Evolutionary conservation across 2,329 filamentous ascomycete genomes (phyloP).

Genomic region (Thelonectria blattea): DNA sequence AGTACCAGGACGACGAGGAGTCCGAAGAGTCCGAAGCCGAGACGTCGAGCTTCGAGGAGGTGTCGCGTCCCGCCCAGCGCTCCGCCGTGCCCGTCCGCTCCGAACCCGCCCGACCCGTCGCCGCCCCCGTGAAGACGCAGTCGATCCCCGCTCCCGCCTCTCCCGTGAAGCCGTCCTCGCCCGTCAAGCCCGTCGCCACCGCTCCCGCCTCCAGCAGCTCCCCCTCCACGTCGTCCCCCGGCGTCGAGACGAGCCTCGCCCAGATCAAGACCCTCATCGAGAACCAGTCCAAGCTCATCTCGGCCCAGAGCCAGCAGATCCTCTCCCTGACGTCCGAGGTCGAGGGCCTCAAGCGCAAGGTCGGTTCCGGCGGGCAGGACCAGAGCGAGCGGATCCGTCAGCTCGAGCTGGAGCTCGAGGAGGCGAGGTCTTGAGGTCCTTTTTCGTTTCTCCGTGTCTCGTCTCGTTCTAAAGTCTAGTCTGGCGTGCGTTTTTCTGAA

Average conservation of each 20-base stretch:
- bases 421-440: slow-evolving; percentile 58
- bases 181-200: slow-evolving; percentile 36
- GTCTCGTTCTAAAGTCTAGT: too few species aligned
- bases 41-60: slow-evolving; percentile 85
- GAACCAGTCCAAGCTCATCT: slow-evolving; percentile 78
- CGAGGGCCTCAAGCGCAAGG: slow-evolving; percentile 79
- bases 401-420: slow-evolving; percentile 71
- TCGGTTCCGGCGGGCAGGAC: slow-evolving; percentile 62
- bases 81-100: slow-evolving; percentile 46
- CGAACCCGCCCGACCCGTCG: slow-evolving; percentile 49
- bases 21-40: slow-evolving; percentile 69
- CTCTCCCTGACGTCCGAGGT: slow-evolving; percentile 73
- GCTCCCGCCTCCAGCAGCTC: slow-evolving; percentile 36
- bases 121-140: slow-evolving; percentile 42
- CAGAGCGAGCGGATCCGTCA: slow-evolving; percentile 73
- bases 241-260: slow-evolving; percentile 69
- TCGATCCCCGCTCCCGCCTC: slow-evolving; percentile 27
- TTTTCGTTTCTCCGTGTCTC: too few species aligned
- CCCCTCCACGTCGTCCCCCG: slow-evolving; percentile 34
- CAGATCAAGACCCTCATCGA: slow-evolving; percentile 81
- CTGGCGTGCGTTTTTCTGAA: neutral
- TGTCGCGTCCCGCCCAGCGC: slow-evolving; percentile 75
- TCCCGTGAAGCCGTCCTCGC: slow-evolving; percentile 42
- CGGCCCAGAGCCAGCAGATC: slow-evolving; percentile 78
- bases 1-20: slow-evolving; percentile 77